Conservation (phyloP, 192 early-diverging fungal genomes). For the Backusella westeae region DNA sequence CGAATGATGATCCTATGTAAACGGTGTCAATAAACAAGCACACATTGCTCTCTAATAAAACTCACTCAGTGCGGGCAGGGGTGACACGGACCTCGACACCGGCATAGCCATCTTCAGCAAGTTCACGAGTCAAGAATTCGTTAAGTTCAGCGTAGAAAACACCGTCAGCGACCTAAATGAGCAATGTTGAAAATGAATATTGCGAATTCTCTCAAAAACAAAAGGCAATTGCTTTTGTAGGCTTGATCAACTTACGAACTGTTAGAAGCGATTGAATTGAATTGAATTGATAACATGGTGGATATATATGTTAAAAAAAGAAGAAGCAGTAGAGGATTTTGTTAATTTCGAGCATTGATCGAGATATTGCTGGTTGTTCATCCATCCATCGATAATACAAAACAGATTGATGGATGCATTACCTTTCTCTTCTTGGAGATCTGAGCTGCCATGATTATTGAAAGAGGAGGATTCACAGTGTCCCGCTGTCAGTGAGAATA, state of each 20-base stretch:
- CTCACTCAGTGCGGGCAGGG: slow-evolving; percentile 91
- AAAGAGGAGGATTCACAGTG: slow-evolving; percentile 19
- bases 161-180: slow-evolving; percentile 93
- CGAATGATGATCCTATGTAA: slow-evolving; percentile 86
- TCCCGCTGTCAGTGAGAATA: neutral
- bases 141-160: slow-evolving; percentile 99
- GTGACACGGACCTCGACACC: slow-evolving; percentile 99
- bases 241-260: slow-evolving; percentile 27
- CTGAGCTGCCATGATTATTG: slow-evolving; percentile 41
- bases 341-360: neutral
- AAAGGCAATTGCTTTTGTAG: neutral
- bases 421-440: slow-evolving; percentile 79
- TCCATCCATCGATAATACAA: neutral
- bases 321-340: neutral
- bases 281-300: neutral
- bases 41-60: neutral
- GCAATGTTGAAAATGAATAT: neutral
- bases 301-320: neutral
- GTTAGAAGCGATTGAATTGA: neutral
- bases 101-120: slow-evolving; percentile 98
- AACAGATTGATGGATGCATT: slow-evolving; percentile 5
- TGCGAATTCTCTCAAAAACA: no score
- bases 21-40: neutral
- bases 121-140: slow-evolving; percentile 97
- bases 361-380: neutral